phyloP scores from a whole-genome alignment of 23 red algal species.

The Rhodosorus marinus region DNA sequence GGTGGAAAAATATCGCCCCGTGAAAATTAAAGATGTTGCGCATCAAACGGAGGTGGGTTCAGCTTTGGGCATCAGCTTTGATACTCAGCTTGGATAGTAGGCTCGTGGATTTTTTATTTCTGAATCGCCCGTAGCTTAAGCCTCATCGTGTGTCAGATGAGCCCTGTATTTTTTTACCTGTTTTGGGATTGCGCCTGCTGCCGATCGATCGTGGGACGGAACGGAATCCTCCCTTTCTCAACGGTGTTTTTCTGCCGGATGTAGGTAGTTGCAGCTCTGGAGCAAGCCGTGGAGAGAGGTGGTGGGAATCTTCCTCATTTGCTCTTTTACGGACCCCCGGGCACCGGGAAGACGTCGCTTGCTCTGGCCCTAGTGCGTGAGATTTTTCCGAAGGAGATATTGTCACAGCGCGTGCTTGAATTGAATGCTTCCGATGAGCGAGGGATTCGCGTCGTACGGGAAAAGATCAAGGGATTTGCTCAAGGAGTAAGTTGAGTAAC shows the following conservation, averaged over 20 bases:
- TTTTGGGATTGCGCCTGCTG: too few species aligned
- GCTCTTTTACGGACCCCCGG: conserved; percentile 90
- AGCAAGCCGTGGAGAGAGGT: conserved; percentile 1
- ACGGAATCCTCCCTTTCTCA: too few species aligned
- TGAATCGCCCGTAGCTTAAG: too few species aligned
- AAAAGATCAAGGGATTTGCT: conserved; percentile 90
- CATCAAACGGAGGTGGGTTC: conserved; percentile 68
- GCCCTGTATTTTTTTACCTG: too few species aligned
- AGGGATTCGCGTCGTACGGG: conserved; percentile 77
- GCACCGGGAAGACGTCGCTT: conserved; percentile 88
- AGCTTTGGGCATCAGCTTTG: too few species aligned
- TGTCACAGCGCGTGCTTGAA: conserved; percentile 44
- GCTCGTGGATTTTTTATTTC: too few species aligned
- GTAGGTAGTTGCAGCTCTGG: conserved; percentile 19
- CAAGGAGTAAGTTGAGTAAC: too few species aligned
- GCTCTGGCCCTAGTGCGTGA: conserved; percentile 73
- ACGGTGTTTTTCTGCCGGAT: too few species aligned
- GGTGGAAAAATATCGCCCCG: conserved; percentile 78
- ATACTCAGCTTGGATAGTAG: too few species aligned
- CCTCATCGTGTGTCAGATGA: too few species aligned
- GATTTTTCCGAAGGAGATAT: conserved; percentile 30
- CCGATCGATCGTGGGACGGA: too few species aligned
- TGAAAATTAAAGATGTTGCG: conserved; percentile 31
- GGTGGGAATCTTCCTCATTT: conserved; percentile 64
- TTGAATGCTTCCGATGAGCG: conserved; percentile 94